Evolutionary conservation across 192 early-diverging fungal genomes (phyloP), one percentile per base, ranked within the genome.

Genomic region (Backusella psychrophila): DNA sequence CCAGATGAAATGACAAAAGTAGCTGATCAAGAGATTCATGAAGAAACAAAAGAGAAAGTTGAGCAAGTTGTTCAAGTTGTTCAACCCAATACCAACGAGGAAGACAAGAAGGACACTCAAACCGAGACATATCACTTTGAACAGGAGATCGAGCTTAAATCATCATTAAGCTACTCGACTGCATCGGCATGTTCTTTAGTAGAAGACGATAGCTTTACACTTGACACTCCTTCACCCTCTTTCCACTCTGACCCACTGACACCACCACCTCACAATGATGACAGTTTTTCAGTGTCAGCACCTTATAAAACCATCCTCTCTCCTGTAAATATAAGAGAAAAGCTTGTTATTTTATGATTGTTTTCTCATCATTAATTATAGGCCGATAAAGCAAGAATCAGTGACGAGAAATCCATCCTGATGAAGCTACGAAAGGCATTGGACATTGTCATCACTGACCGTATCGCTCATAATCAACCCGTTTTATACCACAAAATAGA

Each of bases 401-500:
- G 66, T n/a, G 59, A 75, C 1, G 74, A 75, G 65, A 75, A 67
- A 68, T 7, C 38, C 12, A 66, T 65, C 1, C 41, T 75, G 17
- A 67, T 39, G 36, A 75, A 65, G 44, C 7, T 75, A 33, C 59
- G 74, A 31, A 65, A 75, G 29, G 74, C 74, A 33, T 39, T 75
- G 21, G 74, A 75, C 34, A 75, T 75, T 17, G 41, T 66, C 29
- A 38, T 75, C 9, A 75, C 74, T 6, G 56, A 66, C 41, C 74
- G 63, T 23, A 39, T 31, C 19, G 74, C 74, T 11, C 65, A 53
- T 29, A 75, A 66, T 7, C 63, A 67, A 15, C 74, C 74, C 34
- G 63, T 41, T n/a, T 46, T 75, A 34, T 75, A 66, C 29, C 74
- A 75, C 52, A 56, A 75, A 15, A 35, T 75, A 34, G 59, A 75